Conservation (phyloP, 176 grass and related monocot genomes). For the Oryza rufipogon region DNA sequence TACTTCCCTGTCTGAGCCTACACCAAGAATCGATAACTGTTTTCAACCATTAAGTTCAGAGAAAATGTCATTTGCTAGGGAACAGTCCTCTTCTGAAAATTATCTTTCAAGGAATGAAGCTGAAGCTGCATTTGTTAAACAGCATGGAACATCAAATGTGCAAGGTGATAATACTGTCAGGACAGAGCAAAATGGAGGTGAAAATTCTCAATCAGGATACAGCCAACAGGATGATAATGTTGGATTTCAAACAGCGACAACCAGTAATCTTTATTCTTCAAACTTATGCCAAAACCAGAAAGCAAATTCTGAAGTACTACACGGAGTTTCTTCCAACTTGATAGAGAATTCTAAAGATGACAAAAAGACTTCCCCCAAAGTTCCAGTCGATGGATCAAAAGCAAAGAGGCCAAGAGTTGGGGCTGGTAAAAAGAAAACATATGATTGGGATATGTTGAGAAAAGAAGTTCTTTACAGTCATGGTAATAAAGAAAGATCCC, state of each 20-base stretch:
- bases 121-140: constrained; percentile 35
- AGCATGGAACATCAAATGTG: constrained; percentile 19
- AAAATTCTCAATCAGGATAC: constrained; percentile 20
- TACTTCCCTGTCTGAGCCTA: background rate
- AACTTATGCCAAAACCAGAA: constrained; percentile 31
- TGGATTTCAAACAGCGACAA: constrained; percentile 2
- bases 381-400: constrained; percentile 45
- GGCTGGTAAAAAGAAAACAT: constrained; percentile 42
- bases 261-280: constrained; percentile 21
- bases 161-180: constrained; percentile 28
- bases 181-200: constrained; percentile 26
- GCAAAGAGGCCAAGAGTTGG: constrained; percentile 49
- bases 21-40: constrained; percentile 24
- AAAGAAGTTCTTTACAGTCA: constrained; percentile 45
- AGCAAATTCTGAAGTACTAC: background rate
- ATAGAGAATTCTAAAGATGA: constrained; percentile 38
- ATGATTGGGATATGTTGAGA: constrained; percentile 80
- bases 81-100: constrained; percentile 31
- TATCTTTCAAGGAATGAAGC: constrained; percentile 18
- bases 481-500: constrained; percentile 48
- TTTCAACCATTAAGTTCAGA: constrained; percentile 40
- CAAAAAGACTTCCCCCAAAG: constrained; percentile 28
- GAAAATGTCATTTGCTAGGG: constrained; percentile 14
- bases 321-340: constrained; percentile 19
- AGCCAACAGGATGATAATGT: constrained; percentile 28